Conservation (phyloP, 1,284 basidiomycete species). For the Ganoderma resinaceum region DNA sequence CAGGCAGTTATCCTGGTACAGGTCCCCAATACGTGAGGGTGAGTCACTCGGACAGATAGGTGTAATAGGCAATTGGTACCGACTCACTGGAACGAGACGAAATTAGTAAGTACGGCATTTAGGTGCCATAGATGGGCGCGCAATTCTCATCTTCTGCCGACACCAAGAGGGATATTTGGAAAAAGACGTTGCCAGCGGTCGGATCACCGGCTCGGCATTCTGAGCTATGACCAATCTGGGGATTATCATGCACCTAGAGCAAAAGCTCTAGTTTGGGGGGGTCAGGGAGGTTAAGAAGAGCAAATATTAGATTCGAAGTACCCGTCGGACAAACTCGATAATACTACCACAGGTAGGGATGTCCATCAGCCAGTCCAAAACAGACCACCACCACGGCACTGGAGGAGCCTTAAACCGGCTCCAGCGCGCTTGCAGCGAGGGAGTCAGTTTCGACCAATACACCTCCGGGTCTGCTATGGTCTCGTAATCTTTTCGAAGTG, state of each 20-base stretch:
- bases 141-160: background rate
- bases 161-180: too few species aligned
- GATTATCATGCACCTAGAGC: too few species aligned
- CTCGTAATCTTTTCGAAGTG: background rate
- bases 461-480: background rate
- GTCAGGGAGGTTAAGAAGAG: background rate
- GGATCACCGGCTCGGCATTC: too few species aligned
- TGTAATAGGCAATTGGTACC: background rate
- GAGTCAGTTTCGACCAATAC: slow-evolving; percentile 10
- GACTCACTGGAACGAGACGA: background rate
- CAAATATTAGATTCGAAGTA: background rate
- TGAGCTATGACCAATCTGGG: too few species aligned
- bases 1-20: too few species aligned
- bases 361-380: background rate
- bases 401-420: background rate
- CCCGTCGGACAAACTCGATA: background rate
- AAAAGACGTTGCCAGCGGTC: too few species aligned
- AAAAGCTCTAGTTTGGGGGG: background rate
- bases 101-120: background rate
- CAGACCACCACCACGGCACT: background rate
- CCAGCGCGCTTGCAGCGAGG: background rate
- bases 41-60: background rate
- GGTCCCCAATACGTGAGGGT: too few species aligned
- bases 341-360: background rate
- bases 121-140: background rate